Base-by-base conservation (phyloP, 2,329 filamentous ascomycete genomes). In the Neofusicoccum parvum region DNA sequence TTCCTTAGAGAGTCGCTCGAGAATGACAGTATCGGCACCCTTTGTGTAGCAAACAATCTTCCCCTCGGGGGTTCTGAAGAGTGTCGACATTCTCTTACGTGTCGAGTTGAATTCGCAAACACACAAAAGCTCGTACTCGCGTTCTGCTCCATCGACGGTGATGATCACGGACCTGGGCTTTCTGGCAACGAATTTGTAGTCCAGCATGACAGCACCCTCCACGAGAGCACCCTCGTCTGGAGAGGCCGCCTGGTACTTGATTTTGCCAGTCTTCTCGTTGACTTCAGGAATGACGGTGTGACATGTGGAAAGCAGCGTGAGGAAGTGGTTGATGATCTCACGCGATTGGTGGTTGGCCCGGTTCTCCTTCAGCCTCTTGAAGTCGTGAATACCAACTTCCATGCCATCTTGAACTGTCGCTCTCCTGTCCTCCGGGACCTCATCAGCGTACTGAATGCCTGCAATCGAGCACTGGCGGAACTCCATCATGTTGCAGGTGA, bases 101-200 rank as follows among this genome's bases (percentile, higher is more conserved):
- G 93, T 95, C 1, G 95, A 98, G 80, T 99, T 99, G 84, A 99
- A 99, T 78, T 99, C 95, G 77, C 94, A 97, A n/a, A 99, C 94
- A 2, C 94, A 94, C 66, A 99, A 81, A 45, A 99, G 84, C 76
- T 97, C 92, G 75, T 95, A 99, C 76, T 97, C 91, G 49, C 86
- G 83, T 69, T 92, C 86, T 70, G 86, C 81, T 0, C 91, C 93
- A 45, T 86, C 86, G 1, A 90, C 89, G 65, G 90, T 86, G 71
- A 98, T 94, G 46, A 94, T 90, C 36, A 99, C 95, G 5, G 92
- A 87, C 66, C 89, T 88, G 36, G 95, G 96, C 80, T 95, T 97
- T 72, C 96, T 88, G 60, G 95, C 94, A 59, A 90, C 88, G 76
- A 99, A 99, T 65, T 87, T 89, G 82, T 97, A 98, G 4, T 94